Conservation (phyloP, 208 protist genomes). For the Trypanosoma melophagium region DNA sequence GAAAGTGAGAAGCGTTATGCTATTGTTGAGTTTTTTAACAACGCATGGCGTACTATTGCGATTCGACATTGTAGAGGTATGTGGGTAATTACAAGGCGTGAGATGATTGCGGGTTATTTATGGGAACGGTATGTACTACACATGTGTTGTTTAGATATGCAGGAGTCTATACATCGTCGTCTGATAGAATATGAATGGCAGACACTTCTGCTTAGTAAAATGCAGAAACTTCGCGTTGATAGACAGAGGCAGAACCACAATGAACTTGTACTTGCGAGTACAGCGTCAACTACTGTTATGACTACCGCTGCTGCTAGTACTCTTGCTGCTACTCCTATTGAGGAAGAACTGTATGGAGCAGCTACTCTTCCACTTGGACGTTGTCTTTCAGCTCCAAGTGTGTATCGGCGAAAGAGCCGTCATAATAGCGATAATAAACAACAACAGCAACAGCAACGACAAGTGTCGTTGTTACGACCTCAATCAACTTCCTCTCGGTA, state of each 20-base stretch:
- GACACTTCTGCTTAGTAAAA: conserved; percentile 2
- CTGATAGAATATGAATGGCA: conserved; percentile 16
- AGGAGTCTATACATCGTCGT: conserved; percentile 19
- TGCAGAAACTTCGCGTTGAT: conserved; percentile 18
- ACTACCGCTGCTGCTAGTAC: conserved; percentile 2
- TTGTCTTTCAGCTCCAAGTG: background rate
- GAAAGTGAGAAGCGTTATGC: conserved; percentile 46
- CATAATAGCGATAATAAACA: background rate
- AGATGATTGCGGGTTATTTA: conserved; percentile 38
- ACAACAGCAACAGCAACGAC: background rate
- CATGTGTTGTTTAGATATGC: conserved; percentile 12
- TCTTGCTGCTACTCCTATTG: background rate
- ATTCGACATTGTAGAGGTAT: conserved; percentile 34
- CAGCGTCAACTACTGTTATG: background rate
- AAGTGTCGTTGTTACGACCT: background rate
- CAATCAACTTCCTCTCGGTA: background rate
- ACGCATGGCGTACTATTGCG: conserved; percentile 25
- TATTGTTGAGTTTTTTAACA: conserved; percentile 25
- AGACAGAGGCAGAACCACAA: background rate
- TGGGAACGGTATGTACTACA: conserved; percentile 29
- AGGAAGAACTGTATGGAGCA: background rate
- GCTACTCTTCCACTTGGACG: background rate
- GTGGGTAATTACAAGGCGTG: conserved; percentile 37
- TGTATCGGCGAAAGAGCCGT: background rate
- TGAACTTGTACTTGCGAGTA: too few relatives aligned